Evolutionary conservation across 306 rosid species (phyloP), one percentile per base, ranked within the genome.

Genomic region (Prunus padus): DNA sequence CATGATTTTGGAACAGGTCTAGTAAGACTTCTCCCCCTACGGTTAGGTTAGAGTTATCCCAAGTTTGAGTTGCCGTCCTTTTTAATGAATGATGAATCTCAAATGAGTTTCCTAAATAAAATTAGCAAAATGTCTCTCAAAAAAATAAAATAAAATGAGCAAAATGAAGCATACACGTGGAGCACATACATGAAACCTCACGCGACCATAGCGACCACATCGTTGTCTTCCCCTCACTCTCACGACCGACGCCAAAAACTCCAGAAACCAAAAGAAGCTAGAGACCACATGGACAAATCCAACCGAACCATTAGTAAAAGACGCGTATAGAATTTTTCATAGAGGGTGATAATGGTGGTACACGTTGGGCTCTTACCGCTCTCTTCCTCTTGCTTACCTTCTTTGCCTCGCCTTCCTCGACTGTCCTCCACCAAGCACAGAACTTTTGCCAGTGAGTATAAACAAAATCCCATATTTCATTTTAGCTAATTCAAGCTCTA

Each of bases 341-440:
- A 2, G 11, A 22, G 57, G 19, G 23, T 54, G 89, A 77, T 78
- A 57, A 90, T 82, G 85, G 74, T 57, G 81, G 76, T 76, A 76
- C 89, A 86, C 84, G 79, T 89, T 86, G 83, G 81, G 79, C 76
- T 80, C 81, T 61, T 80, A 33, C 79, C 82, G 78, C 68, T 84
- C 77, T 77, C 83, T n/a, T 81, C 86, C 18, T 75, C 79, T 47
- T 84, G 73, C 84, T 86, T 84, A 77, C 76, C 76, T 82, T 73
- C 87, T 44, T 80, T 82, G 73, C 77, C 79, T 80, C 80, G 73
- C 59, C 78, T 80, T 79, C 85, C 80, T 76, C 80, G 70, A 33
- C 65, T 46, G 55, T 83, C 80, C 82, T 83, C 82, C 82, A 47
- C 73, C 90, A 89, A 81, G 80, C 84, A 77, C 86, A 84, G 79